Percentiles rank a stretch among this genome's conserved stretches.
phyloP scores from a whole-genome alignment of 2,329 filamentous ascomycete species.

The Colletotrichum liriopes region DNA sequence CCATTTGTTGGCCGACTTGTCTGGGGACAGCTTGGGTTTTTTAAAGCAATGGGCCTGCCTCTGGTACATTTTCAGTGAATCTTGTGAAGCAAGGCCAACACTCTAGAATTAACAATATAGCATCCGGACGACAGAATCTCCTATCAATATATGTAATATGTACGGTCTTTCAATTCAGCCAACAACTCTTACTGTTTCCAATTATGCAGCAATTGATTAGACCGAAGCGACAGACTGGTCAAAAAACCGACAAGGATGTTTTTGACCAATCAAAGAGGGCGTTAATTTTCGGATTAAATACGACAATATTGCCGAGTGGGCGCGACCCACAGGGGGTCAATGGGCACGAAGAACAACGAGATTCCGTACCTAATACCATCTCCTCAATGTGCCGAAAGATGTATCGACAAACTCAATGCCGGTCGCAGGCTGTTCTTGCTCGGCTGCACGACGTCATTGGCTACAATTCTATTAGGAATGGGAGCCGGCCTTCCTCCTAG shows the following conservation, averaged over 20 bases:
- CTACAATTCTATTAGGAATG: constrained; percentile 5
- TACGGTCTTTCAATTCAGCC: too few relatives aligned
- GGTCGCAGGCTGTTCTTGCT: not conserved
- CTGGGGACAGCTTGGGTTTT: not conserved
- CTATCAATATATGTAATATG: not conserved
- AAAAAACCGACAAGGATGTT: not conserved
- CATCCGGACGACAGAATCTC: too few relatives aligned
- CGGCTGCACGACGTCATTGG: constrained; percentile 10
- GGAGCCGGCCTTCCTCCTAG: constrained; percentile 1
- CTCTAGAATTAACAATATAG: too few relatives aligned
- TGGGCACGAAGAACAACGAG: not conserved
- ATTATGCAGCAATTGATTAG: not conserved
- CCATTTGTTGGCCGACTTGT: not conserved
- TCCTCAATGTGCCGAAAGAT: not conserved
- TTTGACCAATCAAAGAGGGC: constrained; percentile 5
- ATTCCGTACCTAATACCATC: not conserved
- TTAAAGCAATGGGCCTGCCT: not conserved
- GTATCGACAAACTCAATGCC: constrained; percentile 3
- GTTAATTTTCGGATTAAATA: not conserved
- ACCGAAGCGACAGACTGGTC: too few relatives aligned
- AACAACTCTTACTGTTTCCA: not conserved
- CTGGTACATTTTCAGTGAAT: not conserved
- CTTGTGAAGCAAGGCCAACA: not conserved
- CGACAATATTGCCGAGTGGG: not conserved
- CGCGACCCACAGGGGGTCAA: not conserved